Conservation (phyloP, 805 yeast species). For the Kregervanrija delftensis region DNA sequence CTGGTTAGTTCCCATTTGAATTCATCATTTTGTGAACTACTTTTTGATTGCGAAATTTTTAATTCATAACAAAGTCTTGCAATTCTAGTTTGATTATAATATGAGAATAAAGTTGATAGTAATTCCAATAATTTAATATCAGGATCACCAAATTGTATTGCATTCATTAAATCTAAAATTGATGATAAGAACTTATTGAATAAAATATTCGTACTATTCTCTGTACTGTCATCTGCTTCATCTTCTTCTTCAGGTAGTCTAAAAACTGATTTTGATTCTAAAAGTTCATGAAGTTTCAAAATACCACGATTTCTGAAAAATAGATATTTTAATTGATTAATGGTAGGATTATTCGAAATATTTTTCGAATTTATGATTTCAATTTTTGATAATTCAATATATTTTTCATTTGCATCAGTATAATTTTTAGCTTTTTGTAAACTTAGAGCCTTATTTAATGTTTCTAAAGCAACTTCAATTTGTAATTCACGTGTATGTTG, state of each 20-base stretch:
- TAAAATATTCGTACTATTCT: constrained; percentile 22
- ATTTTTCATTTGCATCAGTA: constrained; percentile 44
- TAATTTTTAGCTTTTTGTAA: constrained; percentile 47
- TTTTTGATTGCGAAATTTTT: constrained; percentile 34
- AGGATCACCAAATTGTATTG: constrained; percentile 61
- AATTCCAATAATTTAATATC: constrained; percentile 49
- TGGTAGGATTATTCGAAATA: constrained; percentile 48
- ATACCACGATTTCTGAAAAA: constrained; percentile 79
- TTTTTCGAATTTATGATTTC: constrained; percentile 51
- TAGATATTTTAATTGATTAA: constrained; percentile 68
- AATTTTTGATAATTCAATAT: constrained; percentile 57
- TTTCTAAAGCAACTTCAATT: constrained; percentile 74
- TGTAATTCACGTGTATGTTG: constrained; percentile 90
- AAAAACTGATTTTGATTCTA: constrained; percentile 1
- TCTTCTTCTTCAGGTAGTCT: background rate
- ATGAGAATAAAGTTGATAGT: constrained; percentile 43
- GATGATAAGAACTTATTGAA: constrained; percentile 20
- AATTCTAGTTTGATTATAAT: constrained; percentile 41
- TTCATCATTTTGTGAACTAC: constrained; percentile 25
- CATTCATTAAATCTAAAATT: constrained; percentile 57
- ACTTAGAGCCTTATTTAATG: constrained; percentile 64
- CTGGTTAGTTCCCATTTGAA: constrained; percentile 15
- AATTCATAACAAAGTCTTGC: constrained; percentile 56
- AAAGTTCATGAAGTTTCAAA: constrained; percentile 39
- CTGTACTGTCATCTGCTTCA: constrained; percentile 9